A percentile compares a stretch with the other conserved stretches of the same genome.
phyloP scores from a whole-genome alignment of 1,284 basidiomycete genomes.

The Marasmius sp. region DNA sequence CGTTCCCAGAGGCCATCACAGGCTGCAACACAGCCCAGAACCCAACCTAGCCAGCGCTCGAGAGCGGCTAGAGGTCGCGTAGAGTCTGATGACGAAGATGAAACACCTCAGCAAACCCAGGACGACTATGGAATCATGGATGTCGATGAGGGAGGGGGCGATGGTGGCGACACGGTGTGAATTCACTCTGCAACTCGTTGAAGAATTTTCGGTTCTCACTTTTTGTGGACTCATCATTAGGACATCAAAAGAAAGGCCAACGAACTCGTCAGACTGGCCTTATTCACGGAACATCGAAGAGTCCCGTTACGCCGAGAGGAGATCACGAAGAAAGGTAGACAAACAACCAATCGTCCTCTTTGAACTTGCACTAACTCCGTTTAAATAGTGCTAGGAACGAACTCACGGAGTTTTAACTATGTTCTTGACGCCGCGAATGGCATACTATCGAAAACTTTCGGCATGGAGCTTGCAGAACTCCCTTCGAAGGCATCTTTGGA shows the following conservation, averaged over 20 bases:
- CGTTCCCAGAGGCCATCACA: conserved; percentile 31
- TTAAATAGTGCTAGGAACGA: conserved; percentile 56
- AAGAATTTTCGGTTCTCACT: not conserved
- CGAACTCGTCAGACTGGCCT: conserved; percentile 69
- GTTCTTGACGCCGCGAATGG: conserved; percentile 61
- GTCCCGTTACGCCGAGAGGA: conserved; percentile 67
- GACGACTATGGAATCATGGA: conserved; percentile 27
- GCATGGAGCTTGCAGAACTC: conserved; percentile 77
- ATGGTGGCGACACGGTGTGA: conserved; percentile 4
- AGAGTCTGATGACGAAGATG: conserved; percentile 31
- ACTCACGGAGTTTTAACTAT: conserved; percentile 53
- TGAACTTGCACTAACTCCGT: not conserved
- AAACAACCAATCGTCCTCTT: not conserved
- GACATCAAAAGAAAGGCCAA: conserved; percentile 57
- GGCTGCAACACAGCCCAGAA: conserved; percentile 25
- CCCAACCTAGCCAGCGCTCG: conserved; percentile 23
- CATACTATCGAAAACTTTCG: conserved; percentile 60
- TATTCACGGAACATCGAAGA: conserved; percentile 69
- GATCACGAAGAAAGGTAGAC: conserved; percentile 72
- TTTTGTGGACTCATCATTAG: conserved; percentile 31
- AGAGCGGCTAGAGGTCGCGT: conserved; percentile 16
- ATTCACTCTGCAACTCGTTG: conserved; percentile 8
- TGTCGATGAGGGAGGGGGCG: conserved; percentile 21
- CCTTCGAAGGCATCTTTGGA: conserved; percentile 59
- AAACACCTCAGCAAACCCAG: conserved; percentile 19